Conservation (phyloP, 2,329 filamentous ascomycete species). For the Botryotinia calthae region DNA sequence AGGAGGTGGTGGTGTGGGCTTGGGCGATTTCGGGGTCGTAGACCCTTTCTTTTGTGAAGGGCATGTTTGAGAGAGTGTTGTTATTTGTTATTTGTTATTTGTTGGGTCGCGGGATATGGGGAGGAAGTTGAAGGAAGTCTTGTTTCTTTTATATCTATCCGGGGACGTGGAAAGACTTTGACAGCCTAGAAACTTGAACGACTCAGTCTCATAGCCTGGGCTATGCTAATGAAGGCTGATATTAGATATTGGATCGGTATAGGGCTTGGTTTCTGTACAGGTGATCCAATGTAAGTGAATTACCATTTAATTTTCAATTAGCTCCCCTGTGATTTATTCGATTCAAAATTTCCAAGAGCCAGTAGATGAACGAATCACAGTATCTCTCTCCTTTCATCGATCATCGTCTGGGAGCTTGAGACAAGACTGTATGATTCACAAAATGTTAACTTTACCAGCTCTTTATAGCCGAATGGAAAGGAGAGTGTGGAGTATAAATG, state of each 20-base stretch:
- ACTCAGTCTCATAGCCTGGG: not conserved
- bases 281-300: not conserved
- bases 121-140: not conserved
- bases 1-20: slow-evolving; percentile 10
- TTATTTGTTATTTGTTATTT: not conserved
- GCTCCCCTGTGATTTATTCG: not conserved
- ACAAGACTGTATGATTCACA: not conserved
- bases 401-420: not conserved
- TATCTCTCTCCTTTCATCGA: not conserved
- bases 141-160: not conserved
- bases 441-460: not conserved
- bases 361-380: not conserved
- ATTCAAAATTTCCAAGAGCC: not conserved
- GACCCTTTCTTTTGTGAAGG: not conserved
- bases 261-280: not conserved
- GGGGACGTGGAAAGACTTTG: not conserved
- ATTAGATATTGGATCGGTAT: not conserved
- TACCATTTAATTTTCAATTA: not conserved
- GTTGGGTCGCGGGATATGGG: not conserved
- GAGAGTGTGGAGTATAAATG: not conserved
- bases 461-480: not conserved
- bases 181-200: not conserved
- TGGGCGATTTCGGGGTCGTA: slow-evolving; percentile 17
- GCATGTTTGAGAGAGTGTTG: not conserved
- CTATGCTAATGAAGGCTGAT: not conserved